These are phyloP conservation scores for Alternaria hordeiaustralica DNA, from an alignment of 2,329 filamentous ascomycete species.

Conservation along the genomic window DNA sequence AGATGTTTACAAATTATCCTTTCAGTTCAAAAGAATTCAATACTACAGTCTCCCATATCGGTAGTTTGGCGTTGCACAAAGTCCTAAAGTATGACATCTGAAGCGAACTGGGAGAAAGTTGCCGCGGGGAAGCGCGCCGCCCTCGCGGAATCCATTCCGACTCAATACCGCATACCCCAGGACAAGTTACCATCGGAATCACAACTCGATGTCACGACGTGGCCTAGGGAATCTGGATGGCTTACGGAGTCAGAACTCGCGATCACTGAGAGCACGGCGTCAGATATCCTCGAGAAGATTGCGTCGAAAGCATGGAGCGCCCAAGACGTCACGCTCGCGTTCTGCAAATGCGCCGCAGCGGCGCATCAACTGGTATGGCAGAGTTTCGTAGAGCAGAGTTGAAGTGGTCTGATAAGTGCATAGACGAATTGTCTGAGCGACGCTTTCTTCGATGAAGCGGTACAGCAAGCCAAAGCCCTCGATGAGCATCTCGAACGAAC, in stretches of 20 bases:
- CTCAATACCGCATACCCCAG: slow-evolving; percentile 63
- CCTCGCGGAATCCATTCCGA: slow-evolving; percentile 60
- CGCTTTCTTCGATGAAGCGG: slow-evolving; percentile 61
- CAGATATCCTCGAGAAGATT: slow-evolving; percentile 50
- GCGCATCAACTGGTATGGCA: slow-evolving; percentile 60
- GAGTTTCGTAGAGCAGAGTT: background rate
- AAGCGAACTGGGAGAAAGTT: slow-evolving; percentile 53
- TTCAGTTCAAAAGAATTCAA: background rate
- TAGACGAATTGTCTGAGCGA: slow-evolving; percentile 68
- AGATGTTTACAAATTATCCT: background rate
- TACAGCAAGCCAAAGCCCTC: slow-evolving; percentile 58
- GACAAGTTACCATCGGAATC: slow-evolving; percentile 60
- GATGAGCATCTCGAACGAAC: slow-evolving; percentile 58
- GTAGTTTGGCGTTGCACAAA: background rate
- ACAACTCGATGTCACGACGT: slow-evolving; percentile 63
- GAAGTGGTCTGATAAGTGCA: background rate
- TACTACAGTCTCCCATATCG: background rate
- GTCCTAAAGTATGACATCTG: slow-evolving; percentile 4
- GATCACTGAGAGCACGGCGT: slow-evolving; percentile 55
- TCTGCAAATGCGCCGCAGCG: slow-evolving; percentile 62
- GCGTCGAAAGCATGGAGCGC: slow-evolving; percentile 57
- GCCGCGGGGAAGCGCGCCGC: slow-evolving; percentile 52
- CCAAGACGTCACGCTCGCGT: slow-evolving; percentile 59
- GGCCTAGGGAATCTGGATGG: slow-evolving; percentile 64
- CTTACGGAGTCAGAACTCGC: slow-evolving; percentile 61